Conservation (phyloP, 768 basidiomycete genomes). For the Rhodotorula taiwanensis region DNA sequence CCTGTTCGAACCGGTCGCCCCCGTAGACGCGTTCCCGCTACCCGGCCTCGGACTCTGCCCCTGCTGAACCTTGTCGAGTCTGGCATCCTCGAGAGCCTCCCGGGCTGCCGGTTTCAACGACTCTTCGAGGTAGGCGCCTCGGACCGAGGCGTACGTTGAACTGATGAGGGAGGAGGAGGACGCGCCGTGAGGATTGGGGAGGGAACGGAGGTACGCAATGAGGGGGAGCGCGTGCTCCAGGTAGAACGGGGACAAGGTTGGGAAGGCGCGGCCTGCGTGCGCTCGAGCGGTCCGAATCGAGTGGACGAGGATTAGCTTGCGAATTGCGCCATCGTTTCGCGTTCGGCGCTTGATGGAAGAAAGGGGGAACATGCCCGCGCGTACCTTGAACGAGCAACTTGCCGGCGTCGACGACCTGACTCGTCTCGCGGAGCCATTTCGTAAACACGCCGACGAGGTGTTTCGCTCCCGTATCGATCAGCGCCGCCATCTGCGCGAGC, state of each 20-base stretch:
- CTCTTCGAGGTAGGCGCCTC: conserved; percentile 34
- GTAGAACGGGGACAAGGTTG: conserved; percentile 23
- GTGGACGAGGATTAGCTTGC: too few species aligned
- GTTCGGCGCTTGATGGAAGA: too few species aligned
- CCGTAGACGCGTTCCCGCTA: conserved; percentile 1
- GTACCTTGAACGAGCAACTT: conserved; percentile 27
- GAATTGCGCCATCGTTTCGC: too few species aligned
- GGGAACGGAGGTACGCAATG: conserved; percentile 30
- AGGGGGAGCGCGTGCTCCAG: conserved; percentile 34
- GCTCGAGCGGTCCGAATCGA: rapidly evolving
- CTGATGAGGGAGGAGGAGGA: conserved; percentile 18
- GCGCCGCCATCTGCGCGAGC: conserved; percentile 30
- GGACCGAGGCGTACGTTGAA: conserved; percentile 22
- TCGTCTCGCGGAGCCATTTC: conserved; percentile 30
- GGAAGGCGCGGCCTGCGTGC: conserved; percentile 32
- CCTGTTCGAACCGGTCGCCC: conserved; percentile 2
- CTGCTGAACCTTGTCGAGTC: not conserved
- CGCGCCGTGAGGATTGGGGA: conserved; percentile 21
- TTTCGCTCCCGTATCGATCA: conserved; percentile 27
- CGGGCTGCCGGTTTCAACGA: conserved; percentile 24
- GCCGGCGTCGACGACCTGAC: conserved; percentile 27
- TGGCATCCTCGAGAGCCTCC: conserved; percentile 35
- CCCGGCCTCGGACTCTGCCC: not conserved
- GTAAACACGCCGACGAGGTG: conserved; percentile 26
- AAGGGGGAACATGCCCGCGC: too few species aligned